Percentiles rank a stretch among this genome's conserved stretches.
phyloP scores from a whole-genome alignment of 2,329 filamentous ascomycete genomes.

The Alternaria hordeiaustralica region DNA sequence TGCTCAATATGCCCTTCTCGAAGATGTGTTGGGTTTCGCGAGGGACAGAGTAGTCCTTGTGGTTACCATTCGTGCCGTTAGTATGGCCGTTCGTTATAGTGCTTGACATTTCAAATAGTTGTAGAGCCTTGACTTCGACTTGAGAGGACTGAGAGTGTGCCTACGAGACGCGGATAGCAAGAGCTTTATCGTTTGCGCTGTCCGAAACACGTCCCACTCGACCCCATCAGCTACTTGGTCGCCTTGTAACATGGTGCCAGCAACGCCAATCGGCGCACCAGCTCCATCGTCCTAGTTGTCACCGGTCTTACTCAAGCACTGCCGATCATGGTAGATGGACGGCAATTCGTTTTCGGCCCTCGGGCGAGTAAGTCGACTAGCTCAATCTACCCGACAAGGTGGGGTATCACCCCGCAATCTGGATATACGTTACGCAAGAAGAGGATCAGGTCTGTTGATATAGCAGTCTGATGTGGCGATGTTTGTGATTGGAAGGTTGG shows the following conservation, averaged over 20 bases:
- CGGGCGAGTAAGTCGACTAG: conserved; percentile 33
- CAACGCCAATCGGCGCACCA: neutral
- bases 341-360: conserved; percentile 12
- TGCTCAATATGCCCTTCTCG: conserved; percentile 52
- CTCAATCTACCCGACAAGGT: neutral
- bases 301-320: neutral
- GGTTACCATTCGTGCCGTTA: conserved; percentile 11
- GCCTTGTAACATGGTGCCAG: neutral
- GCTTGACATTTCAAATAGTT: neutral
- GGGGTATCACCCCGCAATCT: conserved; percentile 1
- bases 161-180: neutral
- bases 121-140: neutral
- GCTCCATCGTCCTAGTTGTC: neutral
- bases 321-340: neutral
- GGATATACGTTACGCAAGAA: neutral
- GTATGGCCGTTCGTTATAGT: neutral
- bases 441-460: neutral
- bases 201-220: neutral
- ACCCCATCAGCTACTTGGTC: neutral
- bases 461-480: neutral
- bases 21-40: conserved; percentile 32
- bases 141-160: too few species aligned
- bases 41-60: conserved; percentile 35
- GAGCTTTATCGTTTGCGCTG: neutral
- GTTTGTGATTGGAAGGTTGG: neutral